A percentile compares a stretch with the other conserved stretches of the same genome.
Conservation (phyloP, 163 green algal genomes). For the Coccomyxa subellipsoidea region DNA sequence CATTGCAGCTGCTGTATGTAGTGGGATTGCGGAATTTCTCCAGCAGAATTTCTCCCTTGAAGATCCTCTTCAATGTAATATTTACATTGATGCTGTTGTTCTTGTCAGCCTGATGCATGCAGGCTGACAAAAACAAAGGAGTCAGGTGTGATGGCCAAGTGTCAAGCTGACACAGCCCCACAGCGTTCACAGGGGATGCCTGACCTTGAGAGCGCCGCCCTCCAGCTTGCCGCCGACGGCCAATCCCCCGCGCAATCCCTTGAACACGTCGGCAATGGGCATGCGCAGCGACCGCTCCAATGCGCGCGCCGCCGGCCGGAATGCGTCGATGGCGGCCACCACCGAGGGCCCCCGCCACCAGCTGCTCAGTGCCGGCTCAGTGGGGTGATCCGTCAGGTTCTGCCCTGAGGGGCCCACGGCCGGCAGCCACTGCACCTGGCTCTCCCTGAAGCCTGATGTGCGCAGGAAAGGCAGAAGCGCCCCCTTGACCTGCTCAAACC, state of each 20-base stretch:
- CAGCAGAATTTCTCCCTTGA: too few species aligned
- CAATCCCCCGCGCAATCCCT: slow-evolving; percentile 30
- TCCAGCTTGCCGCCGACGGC: slow-evolving; percentile 76
- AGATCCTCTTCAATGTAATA: too few species aligned
- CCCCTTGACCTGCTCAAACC: slow-evolving; percentile 75
- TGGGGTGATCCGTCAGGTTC: slow-evolving; percentile 70
- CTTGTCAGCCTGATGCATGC: too few species aligned
- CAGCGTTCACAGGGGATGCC: too few species aligned
- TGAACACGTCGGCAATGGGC: slow-evolving; percentile 74
- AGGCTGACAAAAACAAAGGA: too few species aligned
- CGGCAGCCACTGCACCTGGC: slow-evolving; percentile 78
- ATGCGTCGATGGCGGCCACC: slow-evolving; percentile 77
- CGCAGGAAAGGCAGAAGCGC: slow-evolving; percentile 81
- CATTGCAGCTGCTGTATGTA: too few species aligned
- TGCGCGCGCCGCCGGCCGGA: slow-evolving; percentile 51
- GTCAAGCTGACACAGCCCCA: too few species aligned
- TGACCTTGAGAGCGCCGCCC: slow-evolving; percentile 25
- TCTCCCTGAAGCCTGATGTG: slow-evolving; percentile 68
- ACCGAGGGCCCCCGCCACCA: slow-evolving; percentile 58
- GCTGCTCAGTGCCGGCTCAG: slow-evolving; percentile 32
- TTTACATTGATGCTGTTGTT: too few species aligned
- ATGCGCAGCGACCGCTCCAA: slow-evolving; percentile 72
- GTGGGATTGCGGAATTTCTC: too few species aligned
- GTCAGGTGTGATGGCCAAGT: too few species aligned
- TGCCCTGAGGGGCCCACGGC: slow-evolving; percentile 70